Conservation (phyloP, 2,329 filamentous ascomycete species). For the Verticillium zaregamsianum region DNA sequence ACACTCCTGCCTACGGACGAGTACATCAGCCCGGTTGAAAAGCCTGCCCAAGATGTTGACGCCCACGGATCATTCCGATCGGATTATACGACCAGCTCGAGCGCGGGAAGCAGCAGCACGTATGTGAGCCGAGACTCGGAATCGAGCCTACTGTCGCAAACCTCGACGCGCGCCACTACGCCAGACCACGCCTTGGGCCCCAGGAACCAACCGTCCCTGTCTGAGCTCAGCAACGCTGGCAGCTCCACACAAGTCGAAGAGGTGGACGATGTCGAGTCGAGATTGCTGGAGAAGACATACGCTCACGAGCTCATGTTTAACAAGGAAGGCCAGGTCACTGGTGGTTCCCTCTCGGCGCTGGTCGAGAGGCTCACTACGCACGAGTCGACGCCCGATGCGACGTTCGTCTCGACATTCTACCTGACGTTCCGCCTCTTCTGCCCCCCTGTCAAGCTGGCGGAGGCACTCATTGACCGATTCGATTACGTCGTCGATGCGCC, state of each 20-base stretch:
- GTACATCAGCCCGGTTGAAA: constrained; percentile 40
- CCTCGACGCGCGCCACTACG: constrained; percentile 83
- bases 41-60: constrained; percentile 44
- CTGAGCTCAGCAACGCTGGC: constrained; percentile 63
- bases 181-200: constrained; percentile 61
- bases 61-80: constrained; percentile 50
- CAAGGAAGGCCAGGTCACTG: constrained; percentile 91
- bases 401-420: constrained; percentile 93
- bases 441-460: constrained; percentile 71
- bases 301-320: constrained; percentile 90
- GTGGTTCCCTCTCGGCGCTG: constrained; percentile 82
- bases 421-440: constrained; percentile 94
- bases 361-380: constrained; percentile 94
- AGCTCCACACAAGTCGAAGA: constrained; percentile 70
- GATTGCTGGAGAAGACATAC: constrained; percentile 85
- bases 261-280: constrained; percentile 72
- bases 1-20: constrained; percentile 42
- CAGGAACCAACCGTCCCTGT: constrained; percentile 57
- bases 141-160: constrained; percentile 72
- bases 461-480: constrained; percentile 83
- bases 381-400: constrained; percentile 84
- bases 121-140: constrained; percentile 79
- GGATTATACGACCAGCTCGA: constrained; percentile 71
- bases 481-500: constrained; percentile 82
- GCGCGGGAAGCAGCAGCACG: constrained; percentile 73